These are phyloP conservation scores for Plectosphaerella plurivora DNA, from an alignment of 2,329 filamentous ascomycete species.

Conservation along the genomic window DNA sequence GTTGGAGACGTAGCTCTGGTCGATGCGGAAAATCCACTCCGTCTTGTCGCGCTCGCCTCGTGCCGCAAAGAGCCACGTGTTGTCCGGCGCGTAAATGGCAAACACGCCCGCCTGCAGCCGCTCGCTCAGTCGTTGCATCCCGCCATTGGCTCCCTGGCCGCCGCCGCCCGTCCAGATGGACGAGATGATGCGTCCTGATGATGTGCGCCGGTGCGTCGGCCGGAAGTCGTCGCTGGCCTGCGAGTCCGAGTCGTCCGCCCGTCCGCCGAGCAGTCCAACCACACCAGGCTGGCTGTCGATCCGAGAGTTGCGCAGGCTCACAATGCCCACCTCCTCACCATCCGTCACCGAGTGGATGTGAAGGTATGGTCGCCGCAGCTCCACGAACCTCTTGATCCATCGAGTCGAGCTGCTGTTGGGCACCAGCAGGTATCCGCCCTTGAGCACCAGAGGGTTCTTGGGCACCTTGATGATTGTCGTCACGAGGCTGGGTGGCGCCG, in stretches of 20 bases:
- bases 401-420: slow-evolving; percentile 76
- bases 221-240: slow-evolving; percentile 30
- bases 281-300: slow-evolving; percentile 91
- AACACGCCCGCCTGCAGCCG: slow-evolving; percentile 72
- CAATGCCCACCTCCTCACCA: slow-evolving; percentile 84
- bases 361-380: slow-evolving; percentile 85
- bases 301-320: slow-evolving; percentile 84
- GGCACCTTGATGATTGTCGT: slow-evolving; percentile 72
- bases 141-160: slow-evolving; percentile 19
- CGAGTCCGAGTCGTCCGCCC: slow-evolving; percentile 26
- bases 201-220: slow-evolving; percentile 42
- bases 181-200: slow-evolving; percentile 49
- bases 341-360: slow-evolving; percentile 83
- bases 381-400: slow-evolving; percentile 91
- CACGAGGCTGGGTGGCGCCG: slow-evolving; percentile 58
- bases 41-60: slow-evolving; percentile 87
- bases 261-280: slow-evolving; percentile 64
- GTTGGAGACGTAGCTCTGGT: slow-evolving; percentile 65
- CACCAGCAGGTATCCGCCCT: slow-evolving; percentile 82
- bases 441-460: slow-evolving; percentile 78
- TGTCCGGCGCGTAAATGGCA: slow-evolving; percentile 89
- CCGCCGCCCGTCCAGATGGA: slow-evolving; percentile 48
- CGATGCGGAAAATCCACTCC: slow-evolving; percentile 94
- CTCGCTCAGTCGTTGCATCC: slow-evolving; percentile 51
- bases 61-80: slow-evolving; percentile 92